Evolutionary conservation across 192 early-diverging fungal genomes (phyloP), one percentile per base, ranked within the genome.

Genomic region (Chytriomyces confervae): DNA sequence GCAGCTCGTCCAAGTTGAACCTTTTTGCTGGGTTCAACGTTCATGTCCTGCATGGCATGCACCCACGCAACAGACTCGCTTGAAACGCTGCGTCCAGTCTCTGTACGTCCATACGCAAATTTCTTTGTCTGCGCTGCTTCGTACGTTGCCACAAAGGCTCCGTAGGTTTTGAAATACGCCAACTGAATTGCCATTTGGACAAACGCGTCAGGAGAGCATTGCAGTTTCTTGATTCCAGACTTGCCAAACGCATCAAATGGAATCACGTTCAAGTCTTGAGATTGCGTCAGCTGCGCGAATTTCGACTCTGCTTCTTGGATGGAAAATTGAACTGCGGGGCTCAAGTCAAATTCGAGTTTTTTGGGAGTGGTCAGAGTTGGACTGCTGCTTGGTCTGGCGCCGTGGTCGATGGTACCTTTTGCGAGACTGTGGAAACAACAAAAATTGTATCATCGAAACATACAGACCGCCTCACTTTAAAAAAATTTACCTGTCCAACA

Each of bases 71-170:
- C 86, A 68, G 86, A 89, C 61, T 97, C 96, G 43, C 73, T 83
- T 16, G 86, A 86, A 62, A 95, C 91, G 45, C 91, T 90, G 62
- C 97, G 91, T 79, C 92, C 92, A 9, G 95, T 96, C 81, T 99
- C 97, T 24, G 97, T 99, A 77, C 96, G 92, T 23, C 97, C 97
- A 61, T 90, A 95, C 61, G 89, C 89, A 86, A 93, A 99, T 85
- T 75, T 94, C 78, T 94, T 87, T 43, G 94, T 97, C 87, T 93
- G 92, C 47, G 93, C 95, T 76, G 91, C 91, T 84, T 99, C 97
- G 83, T 99, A 99, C 6, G 96, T 98, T 7, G 96, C 89, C 27
- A 85, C 83, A 64, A 79, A 89, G 10, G 80, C 79, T 45, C 94
- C 94, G 76, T 94, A 90, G 84, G 94, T 91, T 81, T 94, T 94